Conservation (phyloP, 495 filamentous ascomycete genomes). For the Podospora fimiseda region DNA sequence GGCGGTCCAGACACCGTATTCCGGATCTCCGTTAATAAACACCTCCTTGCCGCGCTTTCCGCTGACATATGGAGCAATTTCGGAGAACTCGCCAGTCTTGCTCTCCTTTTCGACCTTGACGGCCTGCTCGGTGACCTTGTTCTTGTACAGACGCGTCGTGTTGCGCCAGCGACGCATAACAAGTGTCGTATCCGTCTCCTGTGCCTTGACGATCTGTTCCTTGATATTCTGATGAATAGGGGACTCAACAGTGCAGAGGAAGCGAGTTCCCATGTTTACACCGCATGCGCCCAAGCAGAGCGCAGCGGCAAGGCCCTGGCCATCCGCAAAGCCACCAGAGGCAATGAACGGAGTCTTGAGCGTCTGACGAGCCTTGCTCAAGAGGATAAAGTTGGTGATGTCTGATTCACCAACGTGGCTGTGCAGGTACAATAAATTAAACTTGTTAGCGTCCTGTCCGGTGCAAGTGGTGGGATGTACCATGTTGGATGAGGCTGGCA, state of each 20-base stretch:
- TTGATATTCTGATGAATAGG: constrained; percentile 94
- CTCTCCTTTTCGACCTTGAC: constrained; percentile 80
- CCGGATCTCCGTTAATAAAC: constrained; percentile 84
- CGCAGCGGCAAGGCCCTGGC: constrained; percentile 89
- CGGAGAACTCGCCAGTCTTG: constrained; percentile 79
- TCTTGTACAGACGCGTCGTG: constrained; percentile 79
- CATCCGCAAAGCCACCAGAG: constrained; percentile 91
- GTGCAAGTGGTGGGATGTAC: background rate
- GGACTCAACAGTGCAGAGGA: constrained; percentile 88
- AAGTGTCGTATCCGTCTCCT: constrained; percentile 86
- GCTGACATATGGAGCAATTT: constrained; percentile 84
- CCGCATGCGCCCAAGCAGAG: constrained; percentile 85
- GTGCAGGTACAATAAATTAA: background rate
- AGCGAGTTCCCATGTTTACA: constrained; percentile 93
- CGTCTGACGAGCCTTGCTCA: constrained; percentile 77
- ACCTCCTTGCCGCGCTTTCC: constrained; percentile 88
- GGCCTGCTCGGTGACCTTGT: constrained; percentile 78
- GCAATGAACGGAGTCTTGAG: constrained; percentile 90
- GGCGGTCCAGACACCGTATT: constrained; percentile 74
- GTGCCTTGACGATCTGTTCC: constrained; percentile 77
- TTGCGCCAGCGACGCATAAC: constrained; percentile 90
- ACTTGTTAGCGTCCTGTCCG: background rate
- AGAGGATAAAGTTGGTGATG: constrained; percentile 95
- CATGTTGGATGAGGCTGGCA: constrained; percentile 2
- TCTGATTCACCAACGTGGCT: constrained; percentile 82